Base-by-base conservation (phyloP, 2,329 filamentous ascomycete genomes). In the Colletotrichum sp. region DNA sequence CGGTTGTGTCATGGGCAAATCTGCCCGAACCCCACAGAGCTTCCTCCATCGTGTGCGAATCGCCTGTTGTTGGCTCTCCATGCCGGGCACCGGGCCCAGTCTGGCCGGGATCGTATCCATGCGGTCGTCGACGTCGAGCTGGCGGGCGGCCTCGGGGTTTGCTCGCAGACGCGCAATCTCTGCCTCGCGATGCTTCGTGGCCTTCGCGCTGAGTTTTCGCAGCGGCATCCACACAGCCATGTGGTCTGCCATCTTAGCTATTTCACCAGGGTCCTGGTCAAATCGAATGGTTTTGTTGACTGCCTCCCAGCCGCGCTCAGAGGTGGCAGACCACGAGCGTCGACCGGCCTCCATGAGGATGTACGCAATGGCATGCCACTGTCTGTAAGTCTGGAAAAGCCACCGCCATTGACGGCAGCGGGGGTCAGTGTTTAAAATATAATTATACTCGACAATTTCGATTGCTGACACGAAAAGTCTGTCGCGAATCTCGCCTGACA, bases 401-500 rank as follows among this genome's bases (percentile, higher is more conserved):
- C 89, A 90, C 24, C 85, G 81, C 81, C 88, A 90, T 49, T 87
- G 85, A 66, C 84, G 85, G 77, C 84, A 87, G 8, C 86, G 83
- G 8, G 81, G 80, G 59, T 95, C 93, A 0, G 89, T 91, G 79
- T 94, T 91, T 16, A 96, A 85, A 2, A 94, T 87, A 65, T 93
- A 87, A 21, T 91, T 91, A 81, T 94, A 85, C 82, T 96, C 94
- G 63, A 95, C 89, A 30, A 96, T 92, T 80, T 96, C 94, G 30
- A 96, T 89, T 4, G 93, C 92, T 0, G 93, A 94, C 28, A 93
- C 85, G 81, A 95, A 95, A 2, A 96, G 87, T 73, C 92, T 92
- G 77, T 95, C 91, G 72, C 92, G 91, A 10, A 91, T 91, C 64
- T 93, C 92, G 66, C 90, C 88, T 0, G 91, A 90, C 9, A 94